Base-by-base conservation (phyloP, 805 yeast genomes). In the Wickerhamiella occidentalis region DNA sequence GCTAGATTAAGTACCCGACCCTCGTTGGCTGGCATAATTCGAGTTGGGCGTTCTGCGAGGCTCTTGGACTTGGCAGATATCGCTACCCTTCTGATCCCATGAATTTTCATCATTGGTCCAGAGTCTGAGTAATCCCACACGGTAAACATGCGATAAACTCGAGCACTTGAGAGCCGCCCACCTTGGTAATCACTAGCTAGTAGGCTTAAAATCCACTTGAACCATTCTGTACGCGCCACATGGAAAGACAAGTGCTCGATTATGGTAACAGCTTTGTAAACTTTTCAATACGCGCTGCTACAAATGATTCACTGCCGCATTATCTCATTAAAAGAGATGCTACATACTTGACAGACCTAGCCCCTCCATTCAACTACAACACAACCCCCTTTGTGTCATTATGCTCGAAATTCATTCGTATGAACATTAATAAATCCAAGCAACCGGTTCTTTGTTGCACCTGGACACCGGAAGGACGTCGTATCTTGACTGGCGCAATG, bases 381-480 rank as follows among this genome's bases (percentile, higher is more conserved):
- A 59, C 64, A 9, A 67, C 69, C 29, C 77, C 80, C 0, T 67
- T 77, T 1, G 68, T 82, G 52, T 87, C 87, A 60, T 63, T 80
- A 8, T 79, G 80, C 45, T 75, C 85, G 23, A 87, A 87, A 59
- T 87, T 90, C 63, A 92, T 86, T 3, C 97, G 90, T 67, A 74
- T 88, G 45, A 80, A 94, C 51, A 80, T 92, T 17, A 92, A 90
- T 68, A 92, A 92, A 65, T 85, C 87, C 9, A 81, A 83, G 60
- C 96, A 90, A 67, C 85, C 94, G 2, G 85, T 88, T 47, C 84
- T 85, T 58, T 80, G 88, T 1, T 80, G 85, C n/a, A 78, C 76
- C 62, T 90, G 96, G 95, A 92, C 98, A 0, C 97, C 97, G 0
- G 96, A 87, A 57, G 97, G 96, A 0, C 72, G 96, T 56, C 70